Base-by-base conservation (phyloP, 805 yeast species). In the Teunomyces panamensis region DNA sequence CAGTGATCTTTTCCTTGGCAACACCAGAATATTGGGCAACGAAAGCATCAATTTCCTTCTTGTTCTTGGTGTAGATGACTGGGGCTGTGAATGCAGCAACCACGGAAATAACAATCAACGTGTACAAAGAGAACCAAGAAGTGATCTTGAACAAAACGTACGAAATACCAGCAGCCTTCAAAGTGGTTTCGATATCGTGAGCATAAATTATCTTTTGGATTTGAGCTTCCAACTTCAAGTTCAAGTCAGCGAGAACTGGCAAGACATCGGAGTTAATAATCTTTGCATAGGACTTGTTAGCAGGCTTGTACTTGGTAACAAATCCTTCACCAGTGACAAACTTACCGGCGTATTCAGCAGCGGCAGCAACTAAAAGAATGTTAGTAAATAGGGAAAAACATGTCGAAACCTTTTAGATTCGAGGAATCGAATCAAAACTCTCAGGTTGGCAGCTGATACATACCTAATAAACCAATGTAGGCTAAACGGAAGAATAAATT, bases 331-430 rank as follows among this genome's bases (percentile, higher is more conserved):
- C 96, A 43, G 87, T 77, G 55, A 85, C 68, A 37, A 81, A 58
- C 62, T 85, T 85, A 52, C 96, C 86, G 48, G 77, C 74, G 62
- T 84, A 87, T 73, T 91, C 97, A 47, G 84, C 87, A 48, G 79
- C 74, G 45, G 90, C 94, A 43, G 92, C 78, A 27, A 78, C 71
- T 52, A 75, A 29, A 48, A 36, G 16, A 41, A 30, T 37, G 65
- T 62, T 63, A 61, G 66, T 60, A 62, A 28, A 42, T n/a, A 16
- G 28, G 13, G 33, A 10, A 24, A 11, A 28, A 9, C 27, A 14
- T 7, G 27, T 36, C 47, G 14, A 35, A 20, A 20, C 24, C 24
- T 20, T 6, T 20, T 20, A 4, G 24, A 20, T 20, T 20, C 24
- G 24, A 20, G 24, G 24, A 6, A 5, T 20, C 24, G 24, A 20